phyloP scores from a whole-genome alignment of 2,329 filamentous ascomycete species.

The Pseudocercospora crystallina region DNA sequence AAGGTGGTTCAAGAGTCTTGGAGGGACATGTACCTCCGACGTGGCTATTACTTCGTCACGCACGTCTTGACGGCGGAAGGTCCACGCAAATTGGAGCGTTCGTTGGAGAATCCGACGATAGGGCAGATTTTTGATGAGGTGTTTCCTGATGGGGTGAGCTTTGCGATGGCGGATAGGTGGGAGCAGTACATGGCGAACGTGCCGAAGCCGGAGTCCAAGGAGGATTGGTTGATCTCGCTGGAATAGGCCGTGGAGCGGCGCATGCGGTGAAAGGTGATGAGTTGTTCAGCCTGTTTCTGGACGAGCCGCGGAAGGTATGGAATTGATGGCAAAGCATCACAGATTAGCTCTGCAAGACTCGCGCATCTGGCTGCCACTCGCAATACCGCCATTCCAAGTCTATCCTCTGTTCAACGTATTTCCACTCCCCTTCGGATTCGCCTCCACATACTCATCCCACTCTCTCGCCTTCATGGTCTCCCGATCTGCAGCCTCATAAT shows the following conservation, averaged over 20 bases:
- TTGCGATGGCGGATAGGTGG: too few species aligned
- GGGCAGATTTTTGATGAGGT: not conserved
- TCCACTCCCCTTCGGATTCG: conserved; percentile 79
- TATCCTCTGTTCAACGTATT: conserved; percentile 80
- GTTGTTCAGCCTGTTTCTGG: too few species aligned
- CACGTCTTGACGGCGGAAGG: not conserved
- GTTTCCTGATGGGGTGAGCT: not conserved
- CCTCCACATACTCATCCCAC: conserved; percentile 94
- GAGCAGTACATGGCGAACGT: too few species aligned
- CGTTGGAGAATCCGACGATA: not conserved
- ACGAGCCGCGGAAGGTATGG: too few species aligned
- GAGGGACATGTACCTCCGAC: not conserved
- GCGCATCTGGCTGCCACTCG: too few species aligned
- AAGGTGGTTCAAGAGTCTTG: not conserved
- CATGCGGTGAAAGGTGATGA: too few species aligned
- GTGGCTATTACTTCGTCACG: not conserved
- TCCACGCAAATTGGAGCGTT: not conserved
- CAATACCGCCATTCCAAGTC: too few species aligned
- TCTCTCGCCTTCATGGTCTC: conserved; percentile 90
- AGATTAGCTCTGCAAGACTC: too few species aligned
- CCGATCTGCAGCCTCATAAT: conserved; percentile 80
- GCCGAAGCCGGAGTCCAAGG: too few species aligned
- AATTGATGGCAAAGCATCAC: too few species aligned
- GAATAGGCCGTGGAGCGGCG: too few species aligned
- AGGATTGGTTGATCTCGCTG: too few species aligned